Evolutionary conservation across 208 protist genomes (phyloP).

Genomic region (Balamuthia mandrillaris): DNA sequence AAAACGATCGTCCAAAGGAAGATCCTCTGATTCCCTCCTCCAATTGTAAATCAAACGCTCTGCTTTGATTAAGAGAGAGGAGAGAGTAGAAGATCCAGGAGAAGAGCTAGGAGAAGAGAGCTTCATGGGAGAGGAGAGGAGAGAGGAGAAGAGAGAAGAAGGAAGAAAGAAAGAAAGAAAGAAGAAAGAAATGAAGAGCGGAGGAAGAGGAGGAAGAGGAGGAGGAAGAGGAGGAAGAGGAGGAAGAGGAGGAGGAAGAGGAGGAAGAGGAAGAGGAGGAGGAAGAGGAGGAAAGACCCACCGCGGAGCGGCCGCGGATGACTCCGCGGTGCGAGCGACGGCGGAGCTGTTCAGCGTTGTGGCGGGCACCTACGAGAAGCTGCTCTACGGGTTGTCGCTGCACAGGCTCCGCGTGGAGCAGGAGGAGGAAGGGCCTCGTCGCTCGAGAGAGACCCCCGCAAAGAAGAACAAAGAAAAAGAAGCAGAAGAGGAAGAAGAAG

Average conservation of each 20-base stretch:
- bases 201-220: neutral
- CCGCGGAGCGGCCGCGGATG: neutral
- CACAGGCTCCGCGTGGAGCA: no score
- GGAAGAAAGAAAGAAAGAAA: neutral
- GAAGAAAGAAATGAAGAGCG: neutral
- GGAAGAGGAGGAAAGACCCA: neutral
- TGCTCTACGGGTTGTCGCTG: neutral
- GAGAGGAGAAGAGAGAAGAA: neutral
- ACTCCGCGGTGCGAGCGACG: no score
- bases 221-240: neutral
- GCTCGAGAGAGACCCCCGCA: no score
- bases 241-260: neutral
- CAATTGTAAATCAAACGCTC: no score
- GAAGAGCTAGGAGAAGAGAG: neutral
- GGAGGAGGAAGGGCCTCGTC: no score
- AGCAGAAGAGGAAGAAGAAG: neutral
- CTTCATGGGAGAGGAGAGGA: neutral
- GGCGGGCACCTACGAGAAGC: slow-evolving; percentile 3
- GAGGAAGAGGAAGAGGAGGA: no score
- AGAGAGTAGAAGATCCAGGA: neutral
- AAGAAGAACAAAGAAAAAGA: no score
- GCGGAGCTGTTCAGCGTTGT: neutral
- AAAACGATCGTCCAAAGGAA: no score
- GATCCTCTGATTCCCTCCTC: no score
- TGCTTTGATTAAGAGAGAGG: no score